phyloP scores from a whole-genome alignment of 345 rosid genomes.

The Carallia pectinifolia region DNA sequence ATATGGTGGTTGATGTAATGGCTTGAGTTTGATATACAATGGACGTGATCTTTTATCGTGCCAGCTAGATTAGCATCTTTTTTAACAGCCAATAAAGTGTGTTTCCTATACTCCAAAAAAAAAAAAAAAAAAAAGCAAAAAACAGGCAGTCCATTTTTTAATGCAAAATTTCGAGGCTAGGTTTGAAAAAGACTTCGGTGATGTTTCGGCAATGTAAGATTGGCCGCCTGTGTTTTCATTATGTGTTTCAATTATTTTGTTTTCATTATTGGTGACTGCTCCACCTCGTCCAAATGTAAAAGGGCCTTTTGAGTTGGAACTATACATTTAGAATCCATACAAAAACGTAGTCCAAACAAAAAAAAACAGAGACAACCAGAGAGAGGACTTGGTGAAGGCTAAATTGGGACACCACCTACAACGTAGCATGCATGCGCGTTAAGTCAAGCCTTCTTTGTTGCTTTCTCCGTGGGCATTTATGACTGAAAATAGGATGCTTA shows the following conservation, averaged over 20 bases:
- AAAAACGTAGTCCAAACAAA: slow-evolving; percentile 12
- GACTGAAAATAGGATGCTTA: not conserved
- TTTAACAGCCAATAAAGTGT: not conserved
- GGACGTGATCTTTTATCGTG: not conserved
- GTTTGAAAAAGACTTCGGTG: slow-evolving; percentile 13
- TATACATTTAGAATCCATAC: not conserved
- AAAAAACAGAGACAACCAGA: not conserved
- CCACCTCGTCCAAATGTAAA: not conserved
- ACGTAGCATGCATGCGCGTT: slow-evolving; percentile 28
- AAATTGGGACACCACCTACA: not conserved
- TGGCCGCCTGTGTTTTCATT: slow-evolving; percentile 32
- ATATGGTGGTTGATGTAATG: too few species aligned
- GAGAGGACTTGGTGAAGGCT: not conserved
- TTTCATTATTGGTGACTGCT: slow-evolving; percentile 2
- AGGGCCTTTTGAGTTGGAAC: not conserved
- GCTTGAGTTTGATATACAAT: not conserved
- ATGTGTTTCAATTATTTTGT: not conserved
- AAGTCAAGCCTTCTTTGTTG: slow-evolving; percentile 6
- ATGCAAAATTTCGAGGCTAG: not conserved
- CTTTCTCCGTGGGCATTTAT: not conserved
- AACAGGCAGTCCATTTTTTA: too few species aligned
- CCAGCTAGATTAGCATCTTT: slow-evolving; percentile 32
- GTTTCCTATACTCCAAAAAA: too few species aligned
- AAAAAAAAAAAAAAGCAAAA: too few species aligned
- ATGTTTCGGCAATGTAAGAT: not conserved